These are phyloP conservation scores for Pholiota conissans DNA, from an alignment of 768 basidiomycete genomes.

Conservation along the genomic window DNA sequence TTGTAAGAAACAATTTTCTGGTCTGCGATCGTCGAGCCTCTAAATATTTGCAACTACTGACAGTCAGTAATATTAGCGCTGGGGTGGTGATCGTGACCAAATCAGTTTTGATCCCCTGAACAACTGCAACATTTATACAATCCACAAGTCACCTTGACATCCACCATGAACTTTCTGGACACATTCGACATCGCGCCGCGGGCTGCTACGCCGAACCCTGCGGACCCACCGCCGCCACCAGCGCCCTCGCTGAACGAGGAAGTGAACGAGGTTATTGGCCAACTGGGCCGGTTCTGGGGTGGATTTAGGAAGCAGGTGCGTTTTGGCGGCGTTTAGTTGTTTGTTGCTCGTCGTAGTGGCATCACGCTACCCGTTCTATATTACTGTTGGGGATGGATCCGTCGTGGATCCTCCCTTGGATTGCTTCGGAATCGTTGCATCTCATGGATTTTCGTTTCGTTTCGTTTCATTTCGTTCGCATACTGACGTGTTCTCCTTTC, in stretches of 20 bases:
- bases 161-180: slow-evolving; percentile 73
- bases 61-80: not conserved
- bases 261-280: slow-evolving; percentile 86
- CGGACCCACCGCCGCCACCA: slow-evolving; percentile 33
- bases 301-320: slow-evolving; percentile 86
- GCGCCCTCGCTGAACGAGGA: slow-evolving; percentile 77
- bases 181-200: slow-evolving; percentile 57
- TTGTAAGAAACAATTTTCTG: not conserved
- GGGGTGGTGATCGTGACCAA: not conserved
- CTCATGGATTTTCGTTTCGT: not conserved
- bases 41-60: not conserved
- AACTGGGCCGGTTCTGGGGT: slow-evolving; percentile 86
- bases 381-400: not conserved
- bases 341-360: too few species aligned
- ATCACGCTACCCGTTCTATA: not conserved
- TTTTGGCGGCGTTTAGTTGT: too few species aligned
- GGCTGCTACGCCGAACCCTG: slow-evolving; percentile 44
- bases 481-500: too few species aligned
- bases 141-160: too few species aligned
- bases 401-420: not conserved
- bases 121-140: slow-evolving; percentile 2
- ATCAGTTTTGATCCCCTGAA: not conserved
- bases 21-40: not conserved
- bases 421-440: too few species aligned
- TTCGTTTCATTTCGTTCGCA: too few species aligned